Base-by-base conservation (phyloP, 2,329 filamentous ascomycete genomes). In the Aspergillus pseudotamarii region DNA sequence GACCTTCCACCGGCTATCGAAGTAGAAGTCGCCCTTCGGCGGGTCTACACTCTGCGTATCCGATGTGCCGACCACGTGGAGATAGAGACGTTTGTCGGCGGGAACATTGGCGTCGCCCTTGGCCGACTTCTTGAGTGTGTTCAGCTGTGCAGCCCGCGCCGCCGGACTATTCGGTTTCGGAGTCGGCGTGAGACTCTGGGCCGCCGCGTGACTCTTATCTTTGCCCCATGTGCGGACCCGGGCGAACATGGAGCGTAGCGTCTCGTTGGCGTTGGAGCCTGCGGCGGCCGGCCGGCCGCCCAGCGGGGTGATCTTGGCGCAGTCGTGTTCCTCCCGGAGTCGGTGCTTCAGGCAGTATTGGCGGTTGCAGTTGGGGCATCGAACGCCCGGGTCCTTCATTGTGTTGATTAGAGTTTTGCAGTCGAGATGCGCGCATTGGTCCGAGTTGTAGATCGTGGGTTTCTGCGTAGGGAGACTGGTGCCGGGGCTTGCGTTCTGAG, bases 1-100 rank as follows among this genome's bases (percentile, higher is more conserved):
- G 1, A 98, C 86, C n/a, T 91, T 94, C 93, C 93, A 98, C 63
- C 96, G 91, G 70, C 86, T 85, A 64, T 86, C 89, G 76, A 91
- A 96, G 76, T 89, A 96, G 77, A 94, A 93, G 64, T 91, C 88
- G 9, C 91, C 91, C 72, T 88, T 91, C 4, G 94, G 93, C 50
- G 91, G 88, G 77, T 96, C 96, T 8, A 91, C 88, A 58, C 88
- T 91, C 1, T 93, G 90, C 0, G 93, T 96, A 71, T 92, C 91
- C 11, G 92, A 91, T 72, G 94, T 93, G 0, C 94, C 95, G 75
- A 98, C 94, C 21, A 97, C 92, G 74, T 91, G 89, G 0, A 99
- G 74, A 74, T 98, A 98, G 1, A 99, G 80, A n/a, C 95, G 83
- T 81, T 96, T 96, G 67, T 97, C 93, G 0, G 83, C 77, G 0